Conservation (phyloP, 2,329 filamentous ascomycete genomes). For the Fusarium kyushuense region DNA sequence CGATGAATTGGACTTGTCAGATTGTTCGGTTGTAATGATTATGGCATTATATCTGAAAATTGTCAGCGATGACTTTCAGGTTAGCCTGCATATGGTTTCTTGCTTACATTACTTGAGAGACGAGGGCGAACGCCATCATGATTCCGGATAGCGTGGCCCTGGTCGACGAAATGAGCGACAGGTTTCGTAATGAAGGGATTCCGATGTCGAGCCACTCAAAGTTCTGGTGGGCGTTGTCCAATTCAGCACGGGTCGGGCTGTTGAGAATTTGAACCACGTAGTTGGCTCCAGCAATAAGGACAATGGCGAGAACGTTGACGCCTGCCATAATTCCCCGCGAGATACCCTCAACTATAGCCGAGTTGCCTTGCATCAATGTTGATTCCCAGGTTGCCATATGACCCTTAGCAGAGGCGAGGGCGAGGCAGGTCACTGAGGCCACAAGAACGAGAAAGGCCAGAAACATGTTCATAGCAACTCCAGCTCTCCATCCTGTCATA, state of each 20-base stretch:
- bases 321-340: constrained; percentile 58
- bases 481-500: constrained; percentile 62
- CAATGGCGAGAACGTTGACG: constrained; percentile 59
- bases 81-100: neutral
- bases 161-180: constrained; percentile 57
- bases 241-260: constrained; percentile 64
- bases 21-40: constrained; percentile 56
- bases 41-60: constrained; percentile 63
- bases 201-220: constrained; percentile 66
- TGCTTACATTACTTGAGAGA: constrained; percentile 63
- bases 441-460: constrained; percentile 56
- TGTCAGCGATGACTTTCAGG: constrained; percentile 19
- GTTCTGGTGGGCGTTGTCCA: constrained; percentile 60
- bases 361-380: constrained; percentile 56
- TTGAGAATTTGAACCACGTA: constrained; percentile 67
- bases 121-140: constrained; percentile 58
- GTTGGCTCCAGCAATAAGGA: constrained; percentile 62
- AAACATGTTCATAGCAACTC: constrained; percentile 59
- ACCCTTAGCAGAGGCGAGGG: constrained; percentile 53
- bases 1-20: constrained; percentile 24
- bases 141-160: constrained; percentile 56
- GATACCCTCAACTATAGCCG: constrained; percentile 52
- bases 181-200: constrained; percentile 64
- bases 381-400: constrained; percentile 53
- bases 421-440: constrained; percentile 55